Evolutionary conservation across 1,284 basidiomycete genomes (phyloP).

Genomic region (Microbotryomycetes sp.): DNA sequence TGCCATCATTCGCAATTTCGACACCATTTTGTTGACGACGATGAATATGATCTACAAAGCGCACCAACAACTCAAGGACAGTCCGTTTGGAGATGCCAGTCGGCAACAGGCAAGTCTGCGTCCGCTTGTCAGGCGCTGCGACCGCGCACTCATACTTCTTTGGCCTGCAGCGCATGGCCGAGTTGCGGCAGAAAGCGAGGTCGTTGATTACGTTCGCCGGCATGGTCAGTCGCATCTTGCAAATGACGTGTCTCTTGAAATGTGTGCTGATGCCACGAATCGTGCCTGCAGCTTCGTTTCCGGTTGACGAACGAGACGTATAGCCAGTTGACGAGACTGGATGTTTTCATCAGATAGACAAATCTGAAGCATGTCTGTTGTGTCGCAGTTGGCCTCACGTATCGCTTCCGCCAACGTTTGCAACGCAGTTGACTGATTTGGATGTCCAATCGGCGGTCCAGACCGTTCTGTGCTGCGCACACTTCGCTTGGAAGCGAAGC

Average conservation of each 20-base stretch:
- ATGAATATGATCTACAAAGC: conserved; percentile 86
- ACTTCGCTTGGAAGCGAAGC: too few relatives aligned
- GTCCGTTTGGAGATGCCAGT: conserved; percentile 60
- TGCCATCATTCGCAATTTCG: conserved; percentile 79
- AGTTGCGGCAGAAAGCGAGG: conserved; percentile 42
- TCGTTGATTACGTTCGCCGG: conserved; percentile 76
- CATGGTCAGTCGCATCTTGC: conserved; percentile 41
- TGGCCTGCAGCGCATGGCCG: conserved; percentile 53
- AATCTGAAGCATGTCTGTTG: neutral
- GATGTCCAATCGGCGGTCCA: too few relatives aligned
- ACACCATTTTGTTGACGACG: conserved; percentile 79
- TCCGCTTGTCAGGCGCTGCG: conserved; percentile 10
- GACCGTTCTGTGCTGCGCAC: too few relatives aligned
- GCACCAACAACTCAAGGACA: conserved; percentile 67
- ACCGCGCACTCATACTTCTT: conserved; percentile 27
- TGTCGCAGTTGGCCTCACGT: neutral
- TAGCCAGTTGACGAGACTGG: conserved; percentile 33
- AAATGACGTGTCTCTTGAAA: neutral
- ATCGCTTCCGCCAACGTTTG: neutral
- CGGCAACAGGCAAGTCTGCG: conserved; percentile 57
- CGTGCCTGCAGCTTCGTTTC: conserved; percentile 54
- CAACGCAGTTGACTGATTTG: too few relatives aligned
- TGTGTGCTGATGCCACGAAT: conserved; percentile 2
- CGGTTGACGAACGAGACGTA: conserved; percentile 86
- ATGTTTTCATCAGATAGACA: conserved; percentile 32